Evolutionary conservation across 148 eudicot species (phyloP), one percentile per base, ranked within the genome.

Genomic region (Rhododendron ferrugineum): DNA sequence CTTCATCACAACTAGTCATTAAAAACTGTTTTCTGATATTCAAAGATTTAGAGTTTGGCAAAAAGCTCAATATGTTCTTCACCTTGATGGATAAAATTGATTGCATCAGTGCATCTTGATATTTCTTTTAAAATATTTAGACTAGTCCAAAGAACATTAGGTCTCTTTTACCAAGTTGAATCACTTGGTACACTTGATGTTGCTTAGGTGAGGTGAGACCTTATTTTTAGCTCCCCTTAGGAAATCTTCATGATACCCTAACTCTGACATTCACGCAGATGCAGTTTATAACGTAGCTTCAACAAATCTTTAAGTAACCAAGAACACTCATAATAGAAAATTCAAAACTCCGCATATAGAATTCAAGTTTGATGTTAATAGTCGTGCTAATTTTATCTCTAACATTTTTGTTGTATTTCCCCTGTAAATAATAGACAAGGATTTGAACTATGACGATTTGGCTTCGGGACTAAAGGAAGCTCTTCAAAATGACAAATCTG

Each of bases 391-490:
- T 28, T 58, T 84, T 73, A 75, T 80, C 15, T 66, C 73, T 78
- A 56, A 54, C 30, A 11, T 46, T 82, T 73, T 82, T 74, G 1
- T 44, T 72, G 56, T 18, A 46, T 52, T 28, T 78, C 82, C 8
- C 50, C 87, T 52, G 5, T 83, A 81, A 16, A 83, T 85, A 73
- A 79, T 79, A 94, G 98, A 95, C 85, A 90, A 93, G 89, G 98
- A 96, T 66, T 88, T 94, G 88, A 92, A 84, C 74, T 96, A 96
- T 87, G 94, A 93, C 80, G 88, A 93, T 88, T 87, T 94, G 91
- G 98, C 96, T 81, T 88, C 88, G 82, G 98, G 98, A 18, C 87
- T 94, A 23, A 96, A 92, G 90, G 92, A 84, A 83, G 93, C 95
- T 77, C 87, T 96, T 86, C 88, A 94, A 79, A 88, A 88, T 58